Conservation (phyloP, 2,329 filamentous ascomycete genomes). For the Ophiostoma piceae region DNA sequence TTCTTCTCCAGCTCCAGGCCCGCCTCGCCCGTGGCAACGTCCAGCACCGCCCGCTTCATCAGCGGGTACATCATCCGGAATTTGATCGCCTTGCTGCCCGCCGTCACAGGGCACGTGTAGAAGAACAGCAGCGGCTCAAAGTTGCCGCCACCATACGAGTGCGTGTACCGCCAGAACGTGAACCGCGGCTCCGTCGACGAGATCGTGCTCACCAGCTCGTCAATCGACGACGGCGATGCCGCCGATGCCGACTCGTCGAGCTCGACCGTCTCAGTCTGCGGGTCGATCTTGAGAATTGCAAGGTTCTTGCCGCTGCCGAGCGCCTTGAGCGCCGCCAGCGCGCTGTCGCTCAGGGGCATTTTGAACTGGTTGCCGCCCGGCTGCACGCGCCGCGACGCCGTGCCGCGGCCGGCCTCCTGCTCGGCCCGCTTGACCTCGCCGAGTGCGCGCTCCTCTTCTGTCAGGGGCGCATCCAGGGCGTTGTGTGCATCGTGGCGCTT, state of each 20-base stretch:
- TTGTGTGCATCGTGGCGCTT: slow-evolving; percentile 65
- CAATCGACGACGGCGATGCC: slow-evolving; percentile 47
- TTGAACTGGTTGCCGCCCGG: slow-evolving; percentile 49
- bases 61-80: slow-evolving; percentile 79
- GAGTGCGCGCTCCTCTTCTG: slow-evolving; percentile 68
- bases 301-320: slow-evolving; percentile 50
- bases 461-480: slow-evolving; percentile 62
- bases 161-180: slow-evolving; percentile 66
- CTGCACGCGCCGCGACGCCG: slow-evolving; percentile 54
- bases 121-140: slow-evolving; percentile 67
- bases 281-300: slow-evolving; percentile 59
- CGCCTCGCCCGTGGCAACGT: slow-evolving; percentile 60
- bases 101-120: slow-evolving; percentile 69
- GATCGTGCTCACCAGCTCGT: slow-evolving; percentile 55
- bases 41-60: slow-evolving; percentile 61
- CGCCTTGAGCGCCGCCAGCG: slow-evolving; percentile 57
- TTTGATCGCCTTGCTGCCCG: slow-evolving; percentile 65
- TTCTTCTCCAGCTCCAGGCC: slow-evolving; percentile 64
- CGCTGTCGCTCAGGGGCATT: slow-evolving; percentile 58
- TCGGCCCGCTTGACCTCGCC: slow-evolving; percentile 70
- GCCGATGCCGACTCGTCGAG: slow-evolving; percentile 49
- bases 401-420: slow-evolving; percentile 66
- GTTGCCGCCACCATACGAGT: slow-evolving; percentile 49
- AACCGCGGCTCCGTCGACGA: slow-evolving; percentile 67
- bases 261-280: slow-evolving; percentile 62